A percentile compares a stretch with the other conserved stretches of the same genome.
Evolutionary conservation across 345 rosid genomes (phyloP).

Genomic region (Salix exigua): DNA sequence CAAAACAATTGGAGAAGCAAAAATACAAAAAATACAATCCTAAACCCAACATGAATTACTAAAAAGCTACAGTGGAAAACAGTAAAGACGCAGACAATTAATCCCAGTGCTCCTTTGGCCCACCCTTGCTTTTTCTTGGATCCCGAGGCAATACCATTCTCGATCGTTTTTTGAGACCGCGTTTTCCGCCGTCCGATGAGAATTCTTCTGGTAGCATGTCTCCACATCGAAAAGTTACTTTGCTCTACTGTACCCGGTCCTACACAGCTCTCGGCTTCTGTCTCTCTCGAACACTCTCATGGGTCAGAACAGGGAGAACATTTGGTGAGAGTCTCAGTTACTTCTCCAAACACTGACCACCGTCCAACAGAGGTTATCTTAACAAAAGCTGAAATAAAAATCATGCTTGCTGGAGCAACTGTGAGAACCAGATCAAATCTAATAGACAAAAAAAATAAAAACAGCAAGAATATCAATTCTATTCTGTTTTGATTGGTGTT

Average conservation of each 20-base stretch:
- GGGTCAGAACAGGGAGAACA: conserved; percentile 27
- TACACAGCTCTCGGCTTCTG: conserved; percentile 46
- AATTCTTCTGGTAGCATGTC: conserved; percentile 25
- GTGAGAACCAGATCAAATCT: conserved; percentile 30
- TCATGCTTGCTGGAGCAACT: conserved; percentile 58
- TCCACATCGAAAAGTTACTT: background rate
- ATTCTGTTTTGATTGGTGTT: too few species aligned
- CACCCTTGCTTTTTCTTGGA: conserved; percentile 29
- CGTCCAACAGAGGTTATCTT: conserved; percentile 90
- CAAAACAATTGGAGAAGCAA: background rate
- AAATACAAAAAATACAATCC: conserved; percentile 7
- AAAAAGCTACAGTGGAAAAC: conserved; percentile 33
- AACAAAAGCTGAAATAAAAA: conserved; percentile 69
- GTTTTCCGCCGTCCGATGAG: conserved; percentile 47
- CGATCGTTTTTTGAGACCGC: conserved; percentile 24
- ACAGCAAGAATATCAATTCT: too few species aligned
- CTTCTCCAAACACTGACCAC: conserved; percentile 92
- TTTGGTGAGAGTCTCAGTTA: conserved; percentile 48
- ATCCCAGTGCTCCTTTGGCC: conserved; percentile 30
- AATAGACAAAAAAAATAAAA: too few species aligned
- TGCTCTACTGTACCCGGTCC: conserved; percentile 23
- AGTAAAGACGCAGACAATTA: conserved; percentile 51
- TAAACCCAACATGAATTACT: conserved; percentile 42
- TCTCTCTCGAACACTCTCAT: conserved; percentile 35
- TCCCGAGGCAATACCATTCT: conserved; percentile 13